Percentiles rank a stretch among this genome's conserved stretches.
phyloP scores from a whole-genome alignment of 192 early-diverging fungal genomes.

The Diversispora epigaea region DNA sequence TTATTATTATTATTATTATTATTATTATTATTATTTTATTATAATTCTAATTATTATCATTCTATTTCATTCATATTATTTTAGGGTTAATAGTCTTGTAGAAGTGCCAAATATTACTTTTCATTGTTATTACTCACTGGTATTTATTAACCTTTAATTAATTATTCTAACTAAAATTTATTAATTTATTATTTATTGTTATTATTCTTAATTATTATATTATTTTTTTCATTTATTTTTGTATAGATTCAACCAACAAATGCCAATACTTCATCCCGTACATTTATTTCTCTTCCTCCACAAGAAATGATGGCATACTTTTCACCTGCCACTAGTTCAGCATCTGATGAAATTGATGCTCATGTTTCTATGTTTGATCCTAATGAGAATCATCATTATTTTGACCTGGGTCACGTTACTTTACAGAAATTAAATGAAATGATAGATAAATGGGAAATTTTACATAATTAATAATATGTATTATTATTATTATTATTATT shows the following conservation, averaged over 20 bases:
- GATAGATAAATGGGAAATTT: neutral
- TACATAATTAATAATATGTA: neutral
- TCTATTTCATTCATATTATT: neutral
- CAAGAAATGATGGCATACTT: slow-evolving; percentile 25
- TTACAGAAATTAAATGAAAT: slow-evolving; percentile 29
- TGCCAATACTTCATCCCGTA: slow-evolving; percentile 30
- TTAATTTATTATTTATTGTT: neutral
- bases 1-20: neutral
- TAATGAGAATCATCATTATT: slow-evolving; percentile 39
- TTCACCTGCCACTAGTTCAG: slow-evolving; percentile 30
- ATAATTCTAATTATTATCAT: too few species aligned
- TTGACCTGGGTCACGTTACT: slow-evolving; percentile 38
- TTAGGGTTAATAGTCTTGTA: slow-evolving; percentile 3
- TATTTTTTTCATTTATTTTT: neutral
- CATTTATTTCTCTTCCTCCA: slow-evolving; percentile 39
- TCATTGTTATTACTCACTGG: slow-evolving; percentile 45
- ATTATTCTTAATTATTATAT: neutral
- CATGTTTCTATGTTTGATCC: slow-evolving; percentile 48
- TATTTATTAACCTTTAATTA: neutral
- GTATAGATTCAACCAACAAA: slow-evolving; percentile 38
- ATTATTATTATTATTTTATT: too few species aligned
- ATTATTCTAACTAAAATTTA: neutral
- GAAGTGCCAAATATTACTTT: slow-evolving; percentile 34
- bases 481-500: too few species aligned
- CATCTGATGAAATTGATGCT: slow-evolving; percentile 44